Base-by-base conservation (phyloP, 2,329 filamentous ascomycete genomes). In the Fusarium sp. region DNA sequence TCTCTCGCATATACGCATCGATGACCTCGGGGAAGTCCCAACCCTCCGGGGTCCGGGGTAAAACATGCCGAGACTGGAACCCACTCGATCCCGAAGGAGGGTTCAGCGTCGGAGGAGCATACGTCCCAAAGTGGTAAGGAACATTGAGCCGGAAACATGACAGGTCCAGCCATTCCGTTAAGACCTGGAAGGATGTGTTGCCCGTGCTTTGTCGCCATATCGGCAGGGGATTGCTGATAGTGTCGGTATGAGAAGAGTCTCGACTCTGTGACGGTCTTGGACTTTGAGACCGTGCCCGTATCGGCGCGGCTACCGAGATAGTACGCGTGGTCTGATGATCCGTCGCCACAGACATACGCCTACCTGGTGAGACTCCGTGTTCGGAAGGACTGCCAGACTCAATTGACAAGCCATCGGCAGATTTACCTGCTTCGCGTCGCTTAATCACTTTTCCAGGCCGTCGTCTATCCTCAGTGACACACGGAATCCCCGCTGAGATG, bases 91-190 rank as follows among this genome's bases (percentile, higher is more conserved):
- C n/a, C 6, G 58, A 30, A 5, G 27, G 24, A 2, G 4, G 14
- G 2, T 24, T 30, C 0, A 57, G 25, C 1, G 14, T 18, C 2
- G 57, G 22, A 0, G 44, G 34, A 0, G 59, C 29, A 9, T 30
- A 64, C 0, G 49, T 41, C 3, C 61, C 61, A n/a, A 64, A 64
- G 14, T 64, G 61, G 27, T 64, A 64, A 0, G 61, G 61, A 9
- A 64, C 37, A 6, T 62, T 57, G 0, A 64, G 25, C 7, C 61
- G 59, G 10, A 57, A 64, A 3, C 49, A 64, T 6, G 61, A 62
- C 2, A 64, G 27, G 4, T 64, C 61, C 0, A 64, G 37, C 61
- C 61, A 64, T 5, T 64, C 61, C 0, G 61, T 64, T 22, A 64
- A 32, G 2, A 64, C 22, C 2, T 64, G 61, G 1, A 64, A 64